Evolutionary conservation across 805 yeast species (phyloP), one percentile per base, ranked within the genome.

Genomic region (Tetrapisispora fleetii): DNA sequence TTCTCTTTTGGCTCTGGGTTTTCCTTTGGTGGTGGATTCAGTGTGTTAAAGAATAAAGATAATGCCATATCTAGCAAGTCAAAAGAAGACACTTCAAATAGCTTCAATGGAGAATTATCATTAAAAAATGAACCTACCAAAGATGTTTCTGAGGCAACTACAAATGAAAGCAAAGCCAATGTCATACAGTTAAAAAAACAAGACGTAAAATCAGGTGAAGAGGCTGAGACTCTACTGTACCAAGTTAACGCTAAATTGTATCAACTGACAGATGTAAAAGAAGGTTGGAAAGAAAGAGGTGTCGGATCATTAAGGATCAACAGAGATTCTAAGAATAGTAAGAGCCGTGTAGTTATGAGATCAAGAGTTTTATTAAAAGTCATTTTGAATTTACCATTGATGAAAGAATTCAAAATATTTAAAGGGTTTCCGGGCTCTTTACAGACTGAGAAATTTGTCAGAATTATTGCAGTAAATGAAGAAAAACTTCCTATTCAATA

Each of bases 201-300:
- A 54, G 76, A 76, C 3, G 69, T 81, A 11, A 75, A 79, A 50
- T 88, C 98, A 0, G 99, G 98, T 1, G 99, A 93, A 65, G 99
- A 93, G 64, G 73, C 79, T 48, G 99, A 93, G 62, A 72, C 71
- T 33, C 77, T 85, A 0, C 60, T 82, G 8, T 86, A 78, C 63
- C 78, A 79, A 40, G 76, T 84, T 37, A 80, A 83, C 43, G 87
- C 95, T 4, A 87, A 90, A 60, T 69, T 93, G 27, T 93, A 90
- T 62, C 85, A 85, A 58, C 69, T 90, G 30, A 69, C 81, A 0
- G 76, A 80, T 36, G 72, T 84, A 3, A 63, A 76, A 9, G 79
- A 75, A 17, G 96, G 96, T 2, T 93, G 99, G 99, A 93, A 87
- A 63, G 99, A 93, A 67, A 79, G 93, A 59, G 99, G 99, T 22